phyloP scores from a whole-genome alignment of 768 basidiomycete genomes.

The Trametes meyenii region DNA sequence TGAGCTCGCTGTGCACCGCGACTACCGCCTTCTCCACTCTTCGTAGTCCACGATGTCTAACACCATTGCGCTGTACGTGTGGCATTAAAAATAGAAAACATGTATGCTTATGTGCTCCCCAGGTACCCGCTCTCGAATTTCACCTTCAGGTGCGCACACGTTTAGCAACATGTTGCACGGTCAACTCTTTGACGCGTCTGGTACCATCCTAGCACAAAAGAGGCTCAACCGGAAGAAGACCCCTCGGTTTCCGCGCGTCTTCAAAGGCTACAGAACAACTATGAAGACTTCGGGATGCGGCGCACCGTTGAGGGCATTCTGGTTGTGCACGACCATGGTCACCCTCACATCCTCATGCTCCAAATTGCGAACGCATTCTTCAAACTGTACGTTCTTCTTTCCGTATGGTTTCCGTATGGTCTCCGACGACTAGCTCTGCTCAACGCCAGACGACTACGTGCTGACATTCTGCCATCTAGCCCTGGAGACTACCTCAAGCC shows the following conservation, averaged over 20 bases:
- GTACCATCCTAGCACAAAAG: constrained; percentile 71
- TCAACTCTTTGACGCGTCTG: not conserved
- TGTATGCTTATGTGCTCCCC: not conserved
- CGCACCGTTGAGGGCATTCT: constrained; percentile 90
- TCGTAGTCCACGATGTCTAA: constrained; percentile 44
- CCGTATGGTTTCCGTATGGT: constrained; percentile 1
- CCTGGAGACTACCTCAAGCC: constrained; percentile 99
- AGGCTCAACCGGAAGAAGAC: constrained; percentile 96
- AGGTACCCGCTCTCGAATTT: constrained; percentile 91
- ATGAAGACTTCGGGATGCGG: constrained; percentile 96
- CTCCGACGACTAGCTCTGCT: not conserved
- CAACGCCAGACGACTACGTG: not conserved
- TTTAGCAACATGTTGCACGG: not conserved
- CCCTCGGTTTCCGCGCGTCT: constrained; percentile 93
- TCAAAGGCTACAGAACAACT: constrained; percentile 93
- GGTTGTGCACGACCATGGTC: constrained; percentile 94
- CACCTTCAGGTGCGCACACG: constrained; percentile 71
- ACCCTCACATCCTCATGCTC: constrained; percentile 96
- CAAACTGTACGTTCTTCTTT: constrained; percentile 75
- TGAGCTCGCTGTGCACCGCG: not conserved
- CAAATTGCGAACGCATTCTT: constrained; percentile 99
- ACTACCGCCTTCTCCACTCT: not conserved
- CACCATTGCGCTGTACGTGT: constrained; percentile 51
- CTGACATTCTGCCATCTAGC: constrained; percentile 39
- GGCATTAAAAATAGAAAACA: not conserved